These are phyloP conservation scores for Fusarium sp. DNA, from an alignment of 2,329 filamentous ascomycete genomes.

Conservation along the genomic window DNA sequence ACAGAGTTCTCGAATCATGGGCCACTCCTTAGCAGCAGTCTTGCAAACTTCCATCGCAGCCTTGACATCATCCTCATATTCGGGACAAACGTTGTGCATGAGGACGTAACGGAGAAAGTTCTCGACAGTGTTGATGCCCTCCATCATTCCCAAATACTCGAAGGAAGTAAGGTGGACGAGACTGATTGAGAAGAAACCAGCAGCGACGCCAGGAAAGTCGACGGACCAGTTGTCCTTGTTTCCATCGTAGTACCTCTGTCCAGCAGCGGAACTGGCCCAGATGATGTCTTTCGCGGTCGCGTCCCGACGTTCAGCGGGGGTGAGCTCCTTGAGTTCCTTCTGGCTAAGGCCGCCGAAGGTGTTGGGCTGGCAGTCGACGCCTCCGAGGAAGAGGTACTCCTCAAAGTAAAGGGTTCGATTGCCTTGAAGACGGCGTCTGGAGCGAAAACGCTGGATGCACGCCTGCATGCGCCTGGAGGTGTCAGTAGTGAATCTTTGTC, in stretches of 20 bases:
- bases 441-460: slow-evolving; percentile 84
- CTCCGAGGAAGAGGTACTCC: slow-evolving; percentile 85
- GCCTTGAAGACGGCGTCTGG: slow-evolving; percentile 77
- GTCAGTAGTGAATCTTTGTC: slow-evolving; percentile 24
- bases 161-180: slow-evolving; percentile 68
- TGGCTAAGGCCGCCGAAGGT: slow-evolving; percentile 71
- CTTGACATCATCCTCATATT: slow-evolving; percentile 75
- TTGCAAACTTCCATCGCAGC: slow-evolving; percentile 75
- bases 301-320: slow-evolving; percentile 69
- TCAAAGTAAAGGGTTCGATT: slow-evolving; percentile 74
- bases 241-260: slow-evolving; percentile 61
- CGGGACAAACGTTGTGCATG: slow-evolving; percentile 86
- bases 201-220: slow-evolving; percentile 81
- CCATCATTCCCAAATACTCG: slow-evolving; percentile 64
- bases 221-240: slow-evolving; percentile 73
- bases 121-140: slow-evolving; percentile 73
- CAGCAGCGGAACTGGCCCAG: slow-evolving; percentile 57
- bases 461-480: slow-evolving; percentile 77
- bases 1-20: slow-evolving; percentile 64
- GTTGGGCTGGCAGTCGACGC: slow-evolving; percentile 70
- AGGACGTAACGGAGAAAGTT: slow-evolving; percentile 92
- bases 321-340: slow-evolving; percentile 65
- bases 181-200: slow-evolving; percentile 77
- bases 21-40: slow-evolving; percentile 73
- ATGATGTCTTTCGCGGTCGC: slow-evolving; percentile 73